These are phyloP conservation scores for Cryptosporidium ryanae DNA, from an alignment of 169 alveolate species.

Conservation along the genomic window DNA sequence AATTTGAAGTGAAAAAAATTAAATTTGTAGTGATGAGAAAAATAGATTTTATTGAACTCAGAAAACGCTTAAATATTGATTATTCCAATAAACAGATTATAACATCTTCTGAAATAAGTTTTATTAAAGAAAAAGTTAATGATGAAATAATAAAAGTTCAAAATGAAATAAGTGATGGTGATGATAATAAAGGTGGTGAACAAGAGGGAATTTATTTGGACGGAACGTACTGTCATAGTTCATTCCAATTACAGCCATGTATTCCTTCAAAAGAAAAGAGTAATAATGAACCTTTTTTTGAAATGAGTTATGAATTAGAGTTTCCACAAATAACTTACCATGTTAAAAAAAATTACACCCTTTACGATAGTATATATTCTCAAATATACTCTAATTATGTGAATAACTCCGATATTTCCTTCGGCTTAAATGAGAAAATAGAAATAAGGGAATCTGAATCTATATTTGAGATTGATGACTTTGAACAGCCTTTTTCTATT, in stretches of 20 bases:
- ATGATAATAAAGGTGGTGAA: constrained; percentile 22
- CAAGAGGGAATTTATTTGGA: constrained; percentile 41
- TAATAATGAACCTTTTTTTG: constrained; percentile 38
- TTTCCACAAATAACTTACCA: constrained; percentile 34
- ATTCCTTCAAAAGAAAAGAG: constrained; percentile 45
- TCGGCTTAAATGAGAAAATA: background rate
- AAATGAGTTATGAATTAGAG: constrained; percentile 37
- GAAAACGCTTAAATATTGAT: constrained; percentile 17
- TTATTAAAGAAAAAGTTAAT: constrained; percentile 31
- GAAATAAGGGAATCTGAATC: constrained; percentile 13
- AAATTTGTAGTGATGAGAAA: constrained; percentile 53
- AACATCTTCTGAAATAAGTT: constrained; percentile 37
- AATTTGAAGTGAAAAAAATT: constrained; percentile 18
- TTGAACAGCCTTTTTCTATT: constrained; percentile 13
- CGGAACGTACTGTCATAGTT: background rate
- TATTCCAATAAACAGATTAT: constrained; percentile 47
- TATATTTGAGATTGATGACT: constrained; percentile 16
- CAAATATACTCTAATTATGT: constrained; percentile 22
- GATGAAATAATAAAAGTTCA: constrained; percentile 6
- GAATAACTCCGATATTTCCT: background rate
- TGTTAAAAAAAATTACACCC: constrained; percentile 28
- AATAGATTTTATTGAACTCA: constrained; percentile 45
- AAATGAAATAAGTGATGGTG: background rate
- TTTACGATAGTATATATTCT: constrained; percentile 52
- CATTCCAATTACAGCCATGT: constrained; percentile 52